Conservation (phyloP, 2,329 filamentous ascomycete species). For the Fusarium papillatum region DNA sequence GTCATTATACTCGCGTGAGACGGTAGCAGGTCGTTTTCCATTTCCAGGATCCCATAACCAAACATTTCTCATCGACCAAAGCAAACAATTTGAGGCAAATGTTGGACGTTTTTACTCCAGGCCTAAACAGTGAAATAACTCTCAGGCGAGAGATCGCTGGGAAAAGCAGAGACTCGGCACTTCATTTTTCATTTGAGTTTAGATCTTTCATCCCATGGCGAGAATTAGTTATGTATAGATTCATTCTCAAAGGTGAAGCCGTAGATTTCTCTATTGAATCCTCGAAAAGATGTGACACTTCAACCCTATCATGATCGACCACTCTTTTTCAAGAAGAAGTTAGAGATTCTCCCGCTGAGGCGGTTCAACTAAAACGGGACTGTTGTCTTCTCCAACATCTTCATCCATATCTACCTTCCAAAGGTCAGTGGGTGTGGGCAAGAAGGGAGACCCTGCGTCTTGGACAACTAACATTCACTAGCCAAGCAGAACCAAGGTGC, state of each 20-base stretch:
- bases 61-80: background rate
- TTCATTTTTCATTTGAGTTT: background rate
- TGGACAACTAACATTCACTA: background rate
- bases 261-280: background rate
- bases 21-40: no score
- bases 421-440: background rate
- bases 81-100: background rate
- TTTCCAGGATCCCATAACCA: no score
- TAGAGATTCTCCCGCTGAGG: background rate
- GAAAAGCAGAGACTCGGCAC: background rate
- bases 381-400: background rate
- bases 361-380: background rate
- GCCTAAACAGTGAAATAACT: background rate
- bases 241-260: background rate
- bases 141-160: background rate
- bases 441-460: no score
- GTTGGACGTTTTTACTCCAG: background rate
- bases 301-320: background rate
- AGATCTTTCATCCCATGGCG: background rate
- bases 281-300: background rate
- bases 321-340: background rate
- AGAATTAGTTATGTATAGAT: background rate
- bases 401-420: background rate
- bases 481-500: background rate
- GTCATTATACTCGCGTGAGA: no score